Conservation (phyloP, 2,329 filamentous ascomycete species). For the Pyrenochaeta sp. region DNA sequence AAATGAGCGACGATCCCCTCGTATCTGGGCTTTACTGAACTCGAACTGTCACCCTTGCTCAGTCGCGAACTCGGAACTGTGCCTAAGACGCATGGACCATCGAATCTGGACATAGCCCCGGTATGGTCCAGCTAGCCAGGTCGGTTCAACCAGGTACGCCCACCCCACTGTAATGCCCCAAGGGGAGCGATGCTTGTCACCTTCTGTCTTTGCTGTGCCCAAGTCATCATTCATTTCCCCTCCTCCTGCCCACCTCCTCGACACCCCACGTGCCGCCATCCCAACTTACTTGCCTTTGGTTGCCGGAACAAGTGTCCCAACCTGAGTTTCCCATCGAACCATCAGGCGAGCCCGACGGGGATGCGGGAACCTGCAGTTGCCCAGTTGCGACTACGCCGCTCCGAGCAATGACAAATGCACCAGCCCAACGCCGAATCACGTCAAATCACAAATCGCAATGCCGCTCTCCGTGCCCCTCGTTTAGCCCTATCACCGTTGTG, state of each 20-base stretch:
- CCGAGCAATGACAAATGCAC: background rate
- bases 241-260: no score
- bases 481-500: background rate
- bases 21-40: background rate
- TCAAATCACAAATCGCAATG: background rate
- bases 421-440: background rate
- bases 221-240: no score
- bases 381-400: background rate
- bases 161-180: background rate
- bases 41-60: background rate
- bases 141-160: background rate
- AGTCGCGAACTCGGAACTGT: background rate
- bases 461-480: background rate
- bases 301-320: background rate
- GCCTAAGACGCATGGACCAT: background rate
- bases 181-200: background rate
- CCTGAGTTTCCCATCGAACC: background rate
- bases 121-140: background rate
- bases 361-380: background rate
- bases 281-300: no score
- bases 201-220: no score
- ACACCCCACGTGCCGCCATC: no score
- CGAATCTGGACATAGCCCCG: background rate
- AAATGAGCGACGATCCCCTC: slow-evolving; percentile 4
- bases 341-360: background rate